Conservation (phyloP, 306 rosid genomes). For the Aeschynomene evenia region DNA sequence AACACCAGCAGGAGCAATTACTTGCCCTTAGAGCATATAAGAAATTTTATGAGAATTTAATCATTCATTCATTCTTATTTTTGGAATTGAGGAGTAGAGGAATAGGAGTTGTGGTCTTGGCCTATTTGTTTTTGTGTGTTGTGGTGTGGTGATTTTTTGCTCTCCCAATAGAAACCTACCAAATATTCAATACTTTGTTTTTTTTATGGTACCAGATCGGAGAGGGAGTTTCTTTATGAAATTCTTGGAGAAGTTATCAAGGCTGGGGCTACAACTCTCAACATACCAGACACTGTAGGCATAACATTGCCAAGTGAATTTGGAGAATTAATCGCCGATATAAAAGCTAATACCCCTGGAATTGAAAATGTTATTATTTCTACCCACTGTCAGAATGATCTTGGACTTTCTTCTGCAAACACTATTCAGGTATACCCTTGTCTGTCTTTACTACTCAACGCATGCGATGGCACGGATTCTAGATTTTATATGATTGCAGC, state of each 20-base stretch:
- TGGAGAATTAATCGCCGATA: slow-evolving; percentile 78
- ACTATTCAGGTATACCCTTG: slow-evolving; percentile 61
- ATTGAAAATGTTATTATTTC: slow-evolving; percentile 82
- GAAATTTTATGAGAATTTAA: too few relatives aligned
- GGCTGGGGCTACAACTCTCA: slow-evolving; percentile 96
- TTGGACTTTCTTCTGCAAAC: slow-evolving; percentile 92
- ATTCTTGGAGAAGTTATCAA: slow-evolving; percentile 87
- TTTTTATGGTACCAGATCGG: slow-evolving; percentile 57
- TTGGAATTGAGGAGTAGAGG: not conserved
- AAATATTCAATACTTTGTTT: not conserved
- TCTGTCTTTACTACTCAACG: not conserved
- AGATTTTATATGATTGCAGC: slow-evolving; percentile 20
- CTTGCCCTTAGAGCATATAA: too few relatives aligned
- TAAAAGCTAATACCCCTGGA: slow-evolving; percentile 88
- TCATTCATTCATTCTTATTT: not conserved
- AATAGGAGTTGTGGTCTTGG: not conserved
- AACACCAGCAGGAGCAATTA: too few relatives aligned
- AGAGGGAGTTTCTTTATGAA: slow-evolving; percentile 77
- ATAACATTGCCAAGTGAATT: slow-evolving; percentile 66
- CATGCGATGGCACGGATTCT: not conserved
- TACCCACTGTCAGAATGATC: slow-evolving; percentile 99
- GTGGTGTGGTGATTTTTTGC: not conserved
- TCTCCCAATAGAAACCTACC: not conserved
- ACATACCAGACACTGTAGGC: slow-evolving; percentile 98
- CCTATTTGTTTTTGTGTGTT: not conserved